phyloP scores from a whole-genome alignment of 768 basidiomycete genomes.

The Austroboletus eburneus region DNA sequence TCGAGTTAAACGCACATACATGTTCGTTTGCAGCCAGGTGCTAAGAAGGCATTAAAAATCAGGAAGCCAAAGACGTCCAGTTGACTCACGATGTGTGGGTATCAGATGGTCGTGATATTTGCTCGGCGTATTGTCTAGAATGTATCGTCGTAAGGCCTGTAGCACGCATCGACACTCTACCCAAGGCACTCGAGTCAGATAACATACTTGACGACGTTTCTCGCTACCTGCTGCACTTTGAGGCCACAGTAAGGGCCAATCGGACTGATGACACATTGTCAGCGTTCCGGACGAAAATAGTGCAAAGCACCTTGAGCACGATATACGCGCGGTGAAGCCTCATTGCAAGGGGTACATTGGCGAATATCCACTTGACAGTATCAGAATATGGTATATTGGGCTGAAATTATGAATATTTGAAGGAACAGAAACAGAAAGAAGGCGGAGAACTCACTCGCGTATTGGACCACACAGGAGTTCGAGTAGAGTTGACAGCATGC shows the following conservation, averaged over 20 bases:
- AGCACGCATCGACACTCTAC: not conserved
- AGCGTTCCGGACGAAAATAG: not conserved
- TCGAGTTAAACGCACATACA: conserved; percentile 7
- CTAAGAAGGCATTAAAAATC: conserved; percentile 24
- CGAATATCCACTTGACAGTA: conserved; percentile 48
- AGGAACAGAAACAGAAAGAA: not conserved
- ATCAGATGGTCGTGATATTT: conserved; percentile 44
- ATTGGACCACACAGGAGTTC: conserved; percentile 61
- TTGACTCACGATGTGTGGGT: conserved; percentile 46
- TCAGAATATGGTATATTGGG: conserved; percentile 37
- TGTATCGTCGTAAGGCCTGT: conserved; percentile 43
- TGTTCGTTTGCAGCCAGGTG: conserved; percentile 58
- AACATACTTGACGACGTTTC: conserved; percentile 10
- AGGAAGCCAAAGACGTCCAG: not conserved
- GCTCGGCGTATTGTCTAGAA: conserved; percentile 45
- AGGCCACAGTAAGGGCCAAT: conserved; percentile 13
- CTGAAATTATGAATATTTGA: conserved; percentile 30
- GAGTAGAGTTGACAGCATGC: conserved; percentile 51
- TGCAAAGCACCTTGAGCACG: conserved; percentile 40
- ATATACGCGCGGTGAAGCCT: conserved; percentile 47
- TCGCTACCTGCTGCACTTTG: conserved; percentile 10
- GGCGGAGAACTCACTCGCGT: conserved; percentile 44
- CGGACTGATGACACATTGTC: conserved; percentile 12
- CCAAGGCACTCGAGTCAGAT: not conserved
- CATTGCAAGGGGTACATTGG: conserved; percentile 49